Conservation (phyloP, 2,329 filamentous ascomycete species). For the Coniochaeta prunicola region DNA sequence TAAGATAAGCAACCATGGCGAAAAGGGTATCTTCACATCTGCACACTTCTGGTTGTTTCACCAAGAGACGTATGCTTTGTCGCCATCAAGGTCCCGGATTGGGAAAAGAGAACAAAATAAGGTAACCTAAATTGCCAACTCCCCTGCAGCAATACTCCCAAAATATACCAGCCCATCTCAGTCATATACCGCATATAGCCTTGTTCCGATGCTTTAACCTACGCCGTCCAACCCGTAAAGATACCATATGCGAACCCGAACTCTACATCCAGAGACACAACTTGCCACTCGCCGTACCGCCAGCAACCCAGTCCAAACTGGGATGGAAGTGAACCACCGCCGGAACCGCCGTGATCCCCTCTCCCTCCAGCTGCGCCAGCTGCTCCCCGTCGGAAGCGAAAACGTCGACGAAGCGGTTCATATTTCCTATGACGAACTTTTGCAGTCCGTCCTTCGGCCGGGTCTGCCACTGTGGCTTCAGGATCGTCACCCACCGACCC, state of each 20-base stretch:
- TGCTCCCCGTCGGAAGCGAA: slow-evolving; percentile 79
- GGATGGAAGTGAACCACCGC: slow-evolving; percentile 89
- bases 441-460: slow-evolving; percentile 71
- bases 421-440: slow-evolving; percentile 89
- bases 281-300: slow-evolving; percentile 87
- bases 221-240: no score
- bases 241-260: not conserved
- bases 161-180: not conserved
- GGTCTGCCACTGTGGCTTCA: slow-evolving; percentile 82
- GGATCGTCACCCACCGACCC: slow-evolving; percentile 81
- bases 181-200: not conserved
- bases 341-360: slow-evolving; percentile 89
- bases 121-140: not conserved
- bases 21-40: no score
- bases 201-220: not conserved
- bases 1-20: no score
- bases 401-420: slow-evolving; percentile 95
- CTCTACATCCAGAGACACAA: slow-evolving; percentile 78
- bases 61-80: no score
- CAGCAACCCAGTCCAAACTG: slow-evolving; percentile 82
- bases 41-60: no score
- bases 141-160: not conserved
- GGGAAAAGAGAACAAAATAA: not conserved
- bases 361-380: slow-evolving; percentile 78
- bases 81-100: no score